Evolutionary conservation across 331 rosid species (phyloP), one percentile per base, ranked within the genome.

Genomic region (Rosa hybrid): DNA sequence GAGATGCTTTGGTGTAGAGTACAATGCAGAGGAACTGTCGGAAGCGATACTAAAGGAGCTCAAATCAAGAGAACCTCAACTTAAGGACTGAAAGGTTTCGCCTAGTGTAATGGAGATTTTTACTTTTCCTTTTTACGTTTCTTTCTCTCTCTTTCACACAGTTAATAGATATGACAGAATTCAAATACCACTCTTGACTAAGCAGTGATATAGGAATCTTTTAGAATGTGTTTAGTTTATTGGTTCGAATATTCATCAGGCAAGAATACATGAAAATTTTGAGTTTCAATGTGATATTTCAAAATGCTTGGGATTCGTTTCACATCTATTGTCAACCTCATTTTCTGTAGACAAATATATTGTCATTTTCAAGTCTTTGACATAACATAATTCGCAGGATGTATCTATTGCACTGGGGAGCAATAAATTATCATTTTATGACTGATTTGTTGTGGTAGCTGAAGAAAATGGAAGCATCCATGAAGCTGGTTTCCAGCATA

Each of bases 1-100:
- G 83, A 89, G 92, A 88, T 90, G 92, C 89, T 90, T 90, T 11
- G 97, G 98, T n/a, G 85, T 89, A 0, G 97, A 94, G 90, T 94
- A 91, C 81, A 82, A 86, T 81, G 94, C 89, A 3, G 90, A 91
- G 49, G 97, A 91, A 42, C 84, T 94, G 74, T 82, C 94, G 12
- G 87, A 87, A 60, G 94, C 86, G 20, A 86, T 94, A 82, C 71
- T 77, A 69, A 89, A 90, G 63, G 92, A 84, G 87, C 25, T 92
- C 76, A 86, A 46, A 80, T 92, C 77, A 84, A 46, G 82, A 74
- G 81, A 72, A 85, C 49, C 79, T 76, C 76, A 53, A 80, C 78
- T 56, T 78, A 78, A 86, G 82, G 77, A 78, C 78, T 53, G 75
- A 72, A 87, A 74, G 54, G 79, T 48, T 73, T 73, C 11, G 45